A percentile compares a stretch with the other conserved stretches of the same genome.
phyloP scores from a whole-genome alignment of 345 rosid species.

The Acer negundo region DNA sequence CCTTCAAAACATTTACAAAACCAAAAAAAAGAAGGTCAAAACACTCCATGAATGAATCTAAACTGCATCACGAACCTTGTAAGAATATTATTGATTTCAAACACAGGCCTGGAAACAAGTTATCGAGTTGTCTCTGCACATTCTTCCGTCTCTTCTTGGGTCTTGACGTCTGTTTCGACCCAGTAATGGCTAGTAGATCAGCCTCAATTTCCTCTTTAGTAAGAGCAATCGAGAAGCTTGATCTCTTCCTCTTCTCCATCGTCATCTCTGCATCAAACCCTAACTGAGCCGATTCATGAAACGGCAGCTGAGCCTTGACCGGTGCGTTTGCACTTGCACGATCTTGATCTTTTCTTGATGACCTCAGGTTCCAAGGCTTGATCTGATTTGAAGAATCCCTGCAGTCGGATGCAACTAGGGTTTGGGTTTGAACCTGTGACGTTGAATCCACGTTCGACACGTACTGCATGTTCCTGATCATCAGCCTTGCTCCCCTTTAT shows the following conservation, averaged over 20 bases:
- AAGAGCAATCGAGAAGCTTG: neutral
- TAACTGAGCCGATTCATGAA: neutral
- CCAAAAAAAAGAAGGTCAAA: too few species aligned
- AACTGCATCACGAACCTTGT: too few species aligned
- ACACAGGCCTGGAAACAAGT: too few species aligned
- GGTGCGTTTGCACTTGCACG: neutral
- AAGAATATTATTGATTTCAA: too few species aligned
- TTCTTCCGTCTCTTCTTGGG: too few species aligned
- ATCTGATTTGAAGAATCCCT: neutral
- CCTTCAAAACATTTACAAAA: too few species aligned
- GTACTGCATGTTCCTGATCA: too few species aligned
- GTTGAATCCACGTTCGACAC: too few species aligned
- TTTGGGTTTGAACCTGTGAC: too few species aligned
- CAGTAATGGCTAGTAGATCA: neutral
- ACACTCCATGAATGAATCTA: too few species aligned
- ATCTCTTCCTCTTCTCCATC: neutral
- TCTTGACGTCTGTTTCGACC: neutral
- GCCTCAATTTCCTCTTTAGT: slow-evolving; percentile 2
- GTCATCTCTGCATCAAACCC: neutral
- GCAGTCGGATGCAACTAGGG: neutral
- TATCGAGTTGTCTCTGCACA: too few species aligned
- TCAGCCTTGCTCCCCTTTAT: neutral
- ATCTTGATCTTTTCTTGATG: neutral
- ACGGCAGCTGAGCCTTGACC: neutral
- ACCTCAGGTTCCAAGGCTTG: neutral